Evolutionary conservation across 331 rosid species (phyloP), one percentile per base, ranked within the genome.

Genomic region (Malus hybrid): DNA sequence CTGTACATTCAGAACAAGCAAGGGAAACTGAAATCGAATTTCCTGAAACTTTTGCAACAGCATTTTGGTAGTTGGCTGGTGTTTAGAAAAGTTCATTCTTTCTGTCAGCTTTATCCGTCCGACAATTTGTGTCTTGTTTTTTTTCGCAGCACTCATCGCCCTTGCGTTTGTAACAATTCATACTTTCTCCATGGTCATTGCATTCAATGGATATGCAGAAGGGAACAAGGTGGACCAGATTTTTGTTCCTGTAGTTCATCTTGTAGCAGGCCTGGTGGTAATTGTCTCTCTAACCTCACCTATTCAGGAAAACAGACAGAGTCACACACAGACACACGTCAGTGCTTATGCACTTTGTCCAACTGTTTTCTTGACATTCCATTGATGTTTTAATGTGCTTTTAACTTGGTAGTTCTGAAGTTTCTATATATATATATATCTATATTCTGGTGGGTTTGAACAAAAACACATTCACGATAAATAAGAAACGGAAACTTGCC

Each of bases 101-200:
- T 73, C 31, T 19, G 27, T 71, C 20, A 7, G 9, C 28, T 27
- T 10, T 22, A 15, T 80, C 69, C 59, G 42, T 73, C 62, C 61
- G 67, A 70, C 74, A 59, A 16, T 24, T 65, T 36, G 29, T 72
- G 54, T 54, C 65, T 69, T 71, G 14, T 79, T 73, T 44, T 80
- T 61, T 84, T 81, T 28, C 22, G 83, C 96, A 93, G 98, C 98
- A 42, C 69, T 87, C 60, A 87, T 93, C 66, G 90, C 96, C 67
- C 93, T 93, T 71, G 98, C 98, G 52, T 93, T 91, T 82, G 96
- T 88, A 74, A 91, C 94, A 7, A 93, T 93, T 71, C 98, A 93
- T 84, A 93, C 97, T 66, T 93, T 90, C 80, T 93, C 98, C 14
- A 93, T 93, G 98, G 94, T 93, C 81, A 91, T 93, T 31, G 98